These are phyloP conservation scores for Scutellaria minor DNA, from an alignment of 257 asterid genomes.

Conservation along the genomic window DNA sequence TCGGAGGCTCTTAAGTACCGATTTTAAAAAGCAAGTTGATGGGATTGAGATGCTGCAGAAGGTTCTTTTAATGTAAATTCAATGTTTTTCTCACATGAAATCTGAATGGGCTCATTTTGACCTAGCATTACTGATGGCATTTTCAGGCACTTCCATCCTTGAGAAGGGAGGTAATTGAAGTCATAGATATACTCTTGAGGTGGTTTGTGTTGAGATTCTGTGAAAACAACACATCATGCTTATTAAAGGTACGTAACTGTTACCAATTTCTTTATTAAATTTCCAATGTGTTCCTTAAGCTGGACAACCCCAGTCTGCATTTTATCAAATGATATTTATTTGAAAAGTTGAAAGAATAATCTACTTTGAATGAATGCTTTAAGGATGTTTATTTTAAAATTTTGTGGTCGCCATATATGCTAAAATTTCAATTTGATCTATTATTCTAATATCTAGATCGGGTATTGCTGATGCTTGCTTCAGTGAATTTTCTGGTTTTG, in stretches of 20 bases:
- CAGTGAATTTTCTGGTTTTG: not conserved
- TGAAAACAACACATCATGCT: slow-evolving; percentile 92
- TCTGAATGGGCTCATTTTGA: slow-evolving; percentile 36
- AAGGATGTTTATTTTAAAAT: not conserved
- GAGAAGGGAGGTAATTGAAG: slow-evolving; percentile 78
- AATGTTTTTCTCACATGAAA: slow-evolving; percentile 12
- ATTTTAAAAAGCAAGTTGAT: slow-evolving; percentile 98
- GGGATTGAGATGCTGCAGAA: slow-evolving; percentile 98
- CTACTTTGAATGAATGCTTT: slow-evolving; percentile 1
- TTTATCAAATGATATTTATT: not conserved
- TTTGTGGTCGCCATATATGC: not conserved
- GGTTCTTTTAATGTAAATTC: slow-evolving; percentile 50
- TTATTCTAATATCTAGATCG: slow-evolving; percentile 9
- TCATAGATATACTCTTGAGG: slow-evolving; percentile 81
- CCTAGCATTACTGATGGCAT: slow-evolving; percentile 33
- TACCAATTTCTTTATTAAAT: slow-evolving; percentile 7
- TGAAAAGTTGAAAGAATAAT: slow-evolving; percentile 2
- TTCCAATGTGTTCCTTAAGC: slow-evolving; percentile 5
- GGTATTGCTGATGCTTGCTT: slow-evolving; percentile 18
- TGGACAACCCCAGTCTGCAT: not conserved
- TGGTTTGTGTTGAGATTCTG: slow-evolving; percentile 96
- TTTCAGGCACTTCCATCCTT: slow-evolving; percentile 84
- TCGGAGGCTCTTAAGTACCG: slow-evolving; percentile 82
- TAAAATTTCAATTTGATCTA: slow-evolving; percentile 6
- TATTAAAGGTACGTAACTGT: slow-evolving; percentile 65